These are phyloP conservation scores for Corylus heterophylla DNA, from an alignment of 306 rosid genomes.

Conservation along the genomic window DNA sequence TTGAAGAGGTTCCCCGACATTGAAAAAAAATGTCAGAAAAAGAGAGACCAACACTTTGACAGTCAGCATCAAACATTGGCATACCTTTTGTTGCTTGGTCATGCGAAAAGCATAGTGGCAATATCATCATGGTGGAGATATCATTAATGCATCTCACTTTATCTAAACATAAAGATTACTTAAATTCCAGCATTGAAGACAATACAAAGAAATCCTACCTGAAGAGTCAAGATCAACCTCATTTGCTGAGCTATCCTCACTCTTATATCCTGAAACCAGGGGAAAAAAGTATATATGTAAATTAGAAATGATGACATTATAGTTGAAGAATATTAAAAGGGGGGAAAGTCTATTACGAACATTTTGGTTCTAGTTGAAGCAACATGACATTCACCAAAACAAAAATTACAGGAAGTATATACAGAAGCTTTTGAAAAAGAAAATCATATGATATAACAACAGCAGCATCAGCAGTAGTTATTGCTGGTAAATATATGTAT, in stretches of 20 bases:
- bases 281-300: slow-evolving; percentile 2
- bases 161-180: not conserved
- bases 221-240: slow-evolving; percentile 52
- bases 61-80: not conserved
- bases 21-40: not conserved
- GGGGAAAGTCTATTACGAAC: not conserved
- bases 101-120: not conserved
- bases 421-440: not conserved
- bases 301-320: slow-evolving; percentile 1
- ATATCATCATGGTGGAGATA: not conserved
- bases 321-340: not conserved
- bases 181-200: slow-evolving; percentile 13
- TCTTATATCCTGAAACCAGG: slow-evolving; percentile 55
- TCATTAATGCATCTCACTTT: not conserved
- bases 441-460: not conserved
- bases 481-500: not conserved
- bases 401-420: not conserved
- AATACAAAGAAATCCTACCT: slow-evolving; percentile 41
- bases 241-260: slow-evolving; percentile 72
- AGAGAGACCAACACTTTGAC: not conserved
- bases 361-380: not conserved
- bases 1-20: too few species aligned
- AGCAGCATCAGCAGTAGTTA: not conserved
- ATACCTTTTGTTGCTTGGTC: not conserved
- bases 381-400: not conserved